phyloP scores from a whole-genome alignment of 202 grass and related monocot genomes.

The Panicum hallii region DNA sequence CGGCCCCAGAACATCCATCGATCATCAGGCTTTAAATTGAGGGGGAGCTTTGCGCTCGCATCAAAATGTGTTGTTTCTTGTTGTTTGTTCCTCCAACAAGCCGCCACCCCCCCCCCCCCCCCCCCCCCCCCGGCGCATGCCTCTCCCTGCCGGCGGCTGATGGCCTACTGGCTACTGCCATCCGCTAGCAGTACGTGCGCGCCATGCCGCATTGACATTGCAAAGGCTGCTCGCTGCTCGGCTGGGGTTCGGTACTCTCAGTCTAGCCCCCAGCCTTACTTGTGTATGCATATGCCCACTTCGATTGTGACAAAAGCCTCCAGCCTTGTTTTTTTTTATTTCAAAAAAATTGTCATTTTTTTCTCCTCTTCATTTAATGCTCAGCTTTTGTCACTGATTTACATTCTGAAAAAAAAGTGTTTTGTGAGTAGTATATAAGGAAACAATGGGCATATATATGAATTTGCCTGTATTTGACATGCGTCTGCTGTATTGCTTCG shows the following conservation, averaged over 20 bases:
- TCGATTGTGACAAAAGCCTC: background rate
- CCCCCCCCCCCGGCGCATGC: background rate
- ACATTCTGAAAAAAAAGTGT: background rate
- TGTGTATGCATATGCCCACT: background rate
- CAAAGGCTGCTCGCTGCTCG: background rate
- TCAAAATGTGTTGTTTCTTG: constrained; percentile 48
- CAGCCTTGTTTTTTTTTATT: too few relatives aligned
- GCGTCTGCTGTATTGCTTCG: background rate
- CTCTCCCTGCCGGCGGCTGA: background rate
- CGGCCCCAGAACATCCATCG: constrained; percentile 27
- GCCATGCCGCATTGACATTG: constrained; percentile 31
- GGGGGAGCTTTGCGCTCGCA: constrained; percentile 37
- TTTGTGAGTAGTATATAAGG: background rate
- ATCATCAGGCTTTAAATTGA: constrained; percentile 33
- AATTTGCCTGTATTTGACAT: background rate
- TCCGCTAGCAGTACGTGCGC: background rate
- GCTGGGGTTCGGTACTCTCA: background rate
- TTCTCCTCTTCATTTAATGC: too few relatives aligned
- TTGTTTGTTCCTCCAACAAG: background rate
- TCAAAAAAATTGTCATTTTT: background rate
- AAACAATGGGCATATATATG: background rate
- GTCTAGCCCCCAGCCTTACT: too few relatives aligned
- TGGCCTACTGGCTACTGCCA: background rate
- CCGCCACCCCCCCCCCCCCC: background rate
- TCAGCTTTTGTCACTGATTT: background rate